Evolutionary conservation across 1,284 basidiomycete species (phyloP).

Genomic region (Golubevia pallescens): DNA sequence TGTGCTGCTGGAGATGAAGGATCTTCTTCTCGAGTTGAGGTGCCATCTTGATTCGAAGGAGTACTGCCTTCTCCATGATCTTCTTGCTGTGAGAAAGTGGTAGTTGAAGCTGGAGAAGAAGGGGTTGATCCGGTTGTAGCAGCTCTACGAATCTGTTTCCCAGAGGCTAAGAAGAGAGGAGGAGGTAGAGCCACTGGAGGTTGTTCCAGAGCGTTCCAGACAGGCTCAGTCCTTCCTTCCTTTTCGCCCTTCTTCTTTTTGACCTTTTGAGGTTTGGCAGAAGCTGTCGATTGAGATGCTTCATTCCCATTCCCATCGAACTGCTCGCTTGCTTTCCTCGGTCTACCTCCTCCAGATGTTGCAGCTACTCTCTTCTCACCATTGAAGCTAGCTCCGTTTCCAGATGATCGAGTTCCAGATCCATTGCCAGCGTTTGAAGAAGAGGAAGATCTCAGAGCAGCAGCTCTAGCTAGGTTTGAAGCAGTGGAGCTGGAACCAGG

Average conservation of each 20-base stretch:
- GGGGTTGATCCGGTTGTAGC: not conserved
- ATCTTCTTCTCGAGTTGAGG: too few relatives aligned
- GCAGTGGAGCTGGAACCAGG: not conserved
- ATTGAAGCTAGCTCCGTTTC: not conserved
- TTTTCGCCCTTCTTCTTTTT: not conserved
- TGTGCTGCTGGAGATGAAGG: too few relatives aligned
- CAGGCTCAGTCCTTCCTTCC: not conserved
- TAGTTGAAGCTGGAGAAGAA: not conserved
- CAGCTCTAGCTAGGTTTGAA: not conserved
- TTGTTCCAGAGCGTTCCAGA: not conserved
- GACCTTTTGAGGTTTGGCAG: not conserved
- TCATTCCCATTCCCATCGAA: too few relatives aligned
- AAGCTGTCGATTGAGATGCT: too few relatives aligned
- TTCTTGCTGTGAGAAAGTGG: not conserved
- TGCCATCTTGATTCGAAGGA: too few relatives aligned
- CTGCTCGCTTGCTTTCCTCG: too few relatives aligned
- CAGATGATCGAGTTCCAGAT: not conserved
- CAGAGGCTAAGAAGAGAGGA: not conserved
- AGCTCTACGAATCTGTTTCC: not conserved
- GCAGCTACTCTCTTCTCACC: not conserved
- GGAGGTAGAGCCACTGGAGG: not conserved
- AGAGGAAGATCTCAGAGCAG: not conserved
- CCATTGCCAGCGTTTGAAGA: not conserved
- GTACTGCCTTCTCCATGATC: not conserved
- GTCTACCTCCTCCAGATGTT: not conserved